Evolutionary conservation across 371 early-diverging fungal species (phyloP).

Genomic region (Circinella minor): DNA sequence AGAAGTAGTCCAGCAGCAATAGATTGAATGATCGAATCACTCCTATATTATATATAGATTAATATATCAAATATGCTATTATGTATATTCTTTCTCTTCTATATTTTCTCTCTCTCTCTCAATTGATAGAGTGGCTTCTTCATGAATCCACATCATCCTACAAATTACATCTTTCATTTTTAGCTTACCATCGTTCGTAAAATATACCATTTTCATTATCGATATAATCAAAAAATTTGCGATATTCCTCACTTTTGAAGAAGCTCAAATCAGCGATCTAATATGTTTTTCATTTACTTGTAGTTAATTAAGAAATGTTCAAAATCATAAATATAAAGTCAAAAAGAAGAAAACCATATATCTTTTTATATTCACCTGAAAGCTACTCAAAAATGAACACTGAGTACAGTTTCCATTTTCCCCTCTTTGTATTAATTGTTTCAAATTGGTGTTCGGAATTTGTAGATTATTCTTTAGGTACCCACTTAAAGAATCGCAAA

Average conservation of each 20-base stretch:
- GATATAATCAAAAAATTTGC: slow-evolving; percentile 76
- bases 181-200: slow-evolving; percentile 77
- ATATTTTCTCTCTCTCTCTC: background rate
- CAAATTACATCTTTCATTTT: background rate
- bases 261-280: slow-evolving; percentile 42
- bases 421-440: slow-evolving; percentile 4
- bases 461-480: slow-evolving; percentile 50
- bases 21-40: slow-evolving; percentile 49
- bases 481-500: slow-evolving; percentile 70
- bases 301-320: background rate
- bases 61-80: background rate
- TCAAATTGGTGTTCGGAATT: slow-evolving; percentile 10
- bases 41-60: slow-evolving; percentile 19
- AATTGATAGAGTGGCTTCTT: background rate
- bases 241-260: slow-evolving; percentile 62
- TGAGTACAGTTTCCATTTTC: slow-evolving; percentile 55
- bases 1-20: slow-evolving; percentile 42
- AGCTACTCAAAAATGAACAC: slow-evolving; percentile 81
- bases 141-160: background rate
- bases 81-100: no score
- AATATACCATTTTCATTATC: slow-evolving; percentile 88
- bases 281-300: no score
- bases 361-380: slow-evolving; percentile 32
- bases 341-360: background rate
- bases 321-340: background rate